A percentile compares a stretch with the other conserved stretches of the same genome.
These are phyloP conservation scores for Polysphondylium violaceum DNA, from an alignment of 78 protist species.

Conservation along the genomic window DNA sequence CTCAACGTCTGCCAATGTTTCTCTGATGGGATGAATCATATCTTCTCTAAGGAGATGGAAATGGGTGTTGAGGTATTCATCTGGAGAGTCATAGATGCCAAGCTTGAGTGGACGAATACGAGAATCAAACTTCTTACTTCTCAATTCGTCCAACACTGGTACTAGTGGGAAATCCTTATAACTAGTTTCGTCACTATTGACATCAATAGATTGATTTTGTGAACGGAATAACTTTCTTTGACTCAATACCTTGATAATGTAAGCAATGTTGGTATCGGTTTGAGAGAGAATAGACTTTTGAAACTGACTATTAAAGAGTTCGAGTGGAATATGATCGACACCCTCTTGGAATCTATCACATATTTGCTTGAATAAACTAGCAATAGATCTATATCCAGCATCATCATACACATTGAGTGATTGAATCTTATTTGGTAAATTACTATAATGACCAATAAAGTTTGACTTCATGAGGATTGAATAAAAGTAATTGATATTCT, in stretches of 20 bases:
- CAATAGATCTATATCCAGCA: too few species aligned
- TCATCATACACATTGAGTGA: too few species aligned
- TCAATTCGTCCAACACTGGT: neutral
- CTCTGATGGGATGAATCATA: slow-evolving; percentile 57
- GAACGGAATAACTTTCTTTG: neutral
- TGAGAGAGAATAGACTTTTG: neutral
- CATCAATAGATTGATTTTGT: neutral
- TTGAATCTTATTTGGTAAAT: neutral
- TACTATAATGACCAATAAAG: slow-evolving; percentile 4
- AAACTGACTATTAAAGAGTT: neutral
- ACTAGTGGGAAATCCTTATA: slow-evolving; percentile 19
- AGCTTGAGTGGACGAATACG: slow-evolving; percentile 16
- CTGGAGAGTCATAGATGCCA: slow-evolving; percentile 21
- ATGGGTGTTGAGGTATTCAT: slow-evolving; percentile 72
- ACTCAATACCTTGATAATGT: neutral
- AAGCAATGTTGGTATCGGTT: too few species aligned
- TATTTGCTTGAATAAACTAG: slow-evolving; percentile 2
- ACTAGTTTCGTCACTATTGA: neutral
- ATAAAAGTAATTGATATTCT: too few species aligned
- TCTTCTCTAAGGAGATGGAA: slow-evolving; percentile 67
- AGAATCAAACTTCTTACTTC: neutral
- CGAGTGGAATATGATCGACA: slow-evolving; percentile 3
- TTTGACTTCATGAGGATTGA: slow-evolving; percentile 15
- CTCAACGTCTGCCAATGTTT: slow-evolving; percentile 11
- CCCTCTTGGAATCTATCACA: neutral